A percentile compares a stretch with the other conserved stretches of the same genome.
phyloP scores from a whole-genome alignment of 495 filamentous ascomycete species.

The Talaromyces liani region DNA sequence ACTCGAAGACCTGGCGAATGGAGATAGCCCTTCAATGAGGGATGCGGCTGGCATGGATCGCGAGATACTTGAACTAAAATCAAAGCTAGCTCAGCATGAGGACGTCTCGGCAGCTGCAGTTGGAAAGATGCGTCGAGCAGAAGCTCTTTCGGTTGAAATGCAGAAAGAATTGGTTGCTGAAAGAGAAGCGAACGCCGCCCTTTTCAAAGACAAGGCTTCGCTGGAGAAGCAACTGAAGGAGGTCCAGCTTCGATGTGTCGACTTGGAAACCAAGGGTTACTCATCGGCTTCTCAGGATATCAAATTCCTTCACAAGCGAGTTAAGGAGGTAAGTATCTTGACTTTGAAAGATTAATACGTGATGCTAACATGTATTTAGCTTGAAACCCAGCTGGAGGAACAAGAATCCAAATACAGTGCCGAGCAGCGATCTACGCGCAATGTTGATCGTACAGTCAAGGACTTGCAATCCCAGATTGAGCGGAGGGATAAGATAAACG shows the following conservation, averaged over 20 bases:
- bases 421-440: slow-evolving; percentile 80
- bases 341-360: neutral
- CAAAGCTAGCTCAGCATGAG: slow-evolving; percentile 83
- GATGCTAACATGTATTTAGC: slow-evolving; percentile 41
- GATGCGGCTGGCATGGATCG: slow-evolving; percentile 87
- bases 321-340: slow-evolving; percentile 74
- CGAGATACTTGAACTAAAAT: slow-evolving; percentile 85
- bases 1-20: slow-evolving; percentile 82
- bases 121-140: slow-evolving; percentile 96
- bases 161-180: slow-evolving; percentile 93
- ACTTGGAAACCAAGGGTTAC: slow-evolving; percentile 95
- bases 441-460: slow-evolving; percentile 89
- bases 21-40: slow-evolving; percentile 83
- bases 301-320: slow-evolving; percentile 85
- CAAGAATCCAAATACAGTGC: slow-evolving; percentile 70
- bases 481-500: slow-evolving; percentile 76
- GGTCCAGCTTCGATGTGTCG: slow-evolving; percentile 79
- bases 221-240: slow-evolving; percentile 91
- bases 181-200: slow-evolving; percentile 70
- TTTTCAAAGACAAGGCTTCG: slow-evolving; percentile 87
- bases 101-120: slow-evolving; percentile 89
- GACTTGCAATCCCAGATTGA: slow-evolving; percentile 92
- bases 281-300: slow-evolving; percentile 90
- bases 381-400: slow-evolving; percentile 84
- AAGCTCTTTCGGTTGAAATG: slow-evolving; percentile 78